Percentiles rank a stretch among this genome's conserved stretches.
Evolutionary conservation across 257 asterid genomes (phyloP).

Genomic region (Jacaranda copaia): DNA sequence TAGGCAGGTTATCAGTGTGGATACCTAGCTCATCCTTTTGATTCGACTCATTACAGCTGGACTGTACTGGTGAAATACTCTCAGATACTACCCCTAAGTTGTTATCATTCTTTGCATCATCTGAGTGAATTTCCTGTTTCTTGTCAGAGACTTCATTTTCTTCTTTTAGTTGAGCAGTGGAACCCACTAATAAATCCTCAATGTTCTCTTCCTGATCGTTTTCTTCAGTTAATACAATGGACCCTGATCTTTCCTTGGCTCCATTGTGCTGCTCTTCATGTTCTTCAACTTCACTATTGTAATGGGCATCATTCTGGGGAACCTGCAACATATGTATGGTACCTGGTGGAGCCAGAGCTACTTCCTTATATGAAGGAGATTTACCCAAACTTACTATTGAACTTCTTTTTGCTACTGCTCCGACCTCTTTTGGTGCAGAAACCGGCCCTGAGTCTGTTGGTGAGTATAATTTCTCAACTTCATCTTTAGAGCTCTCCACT

Average conservation of each 20-base stretch:
- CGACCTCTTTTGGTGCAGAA: conserved; percentile 58
- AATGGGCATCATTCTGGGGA: conserved; percentile 52
- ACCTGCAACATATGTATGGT: conserved; percentile 77
- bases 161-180: conserved; percentile 46
- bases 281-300: conserved; percentile 42
- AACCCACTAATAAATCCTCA: conserved; percentile 41
- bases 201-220: conserved; percentile 46
- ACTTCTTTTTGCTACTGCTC: conserved; percentile 62
- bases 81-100: conserved; percentile 42
- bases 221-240: conserved; percentile 45
- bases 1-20: conserved; percentile 17
- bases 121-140: conserved; percentile 50
- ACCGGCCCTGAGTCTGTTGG: conserved; percentile 54
- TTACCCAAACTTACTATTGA: conserved; percentile 83
- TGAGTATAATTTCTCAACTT: conserved; percentile 53
- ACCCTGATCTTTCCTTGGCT: conserved; percentile 40
- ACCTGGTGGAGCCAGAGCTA: conserved; percentile 98
- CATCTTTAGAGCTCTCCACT: conserved; percentile 51
- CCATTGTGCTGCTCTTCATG: conserved; percentile 51
- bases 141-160: conserved; percentile 46
- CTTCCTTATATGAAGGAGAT: conserved; percentile 98
- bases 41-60: conserved; percentile 44
- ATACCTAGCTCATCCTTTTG: conserved; percentile 38
- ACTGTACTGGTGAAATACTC: conserved; percentile 39
- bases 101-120: conserved; percentile 43